Evolutionary conservation across 1,284 basidiomycete genomes (phyloP), one percentile per base, ranked within the genome.

Genomic region (Trametes pubescens): DNA sequence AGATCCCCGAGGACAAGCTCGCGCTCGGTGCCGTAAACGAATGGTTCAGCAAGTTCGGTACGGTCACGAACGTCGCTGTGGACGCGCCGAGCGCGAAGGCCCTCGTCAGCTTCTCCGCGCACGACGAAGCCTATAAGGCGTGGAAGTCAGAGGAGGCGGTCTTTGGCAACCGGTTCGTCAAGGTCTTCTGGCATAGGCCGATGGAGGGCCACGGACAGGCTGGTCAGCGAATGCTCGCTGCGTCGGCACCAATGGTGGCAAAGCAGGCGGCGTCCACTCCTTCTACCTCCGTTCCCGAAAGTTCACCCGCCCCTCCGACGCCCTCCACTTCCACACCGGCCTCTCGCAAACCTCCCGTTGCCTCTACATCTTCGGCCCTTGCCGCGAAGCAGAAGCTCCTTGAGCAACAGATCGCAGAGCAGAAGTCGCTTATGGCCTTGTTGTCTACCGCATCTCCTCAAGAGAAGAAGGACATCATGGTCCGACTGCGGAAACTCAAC

Each of bases 91-190:
- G 84, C 38, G 84, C 83, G 44, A 92, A 94, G 72, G 96, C 96
- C 0, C 80, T 98, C 48, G 92, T 99, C 69, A 94, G 90, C 69
- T 99, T 97, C 76, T 84, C 88, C 21, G 86, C 84, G n/a, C 94
- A 96, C 72, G 86, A 86, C 24, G 92, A 96, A 74, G 96, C 96
- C 0, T 89, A 91, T 71, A 84, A 87, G 24, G 96, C 96, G 0
- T 96, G 96, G 92, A 93, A 92, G 75, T 90, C 89, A 29, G 94
- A 97, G 74, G 95, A 97, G 65, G 95, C 95, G 18, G 91, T 98
- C 29, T 98, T 98, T 74, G 90, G 89, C 18, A 96, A 96, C 71
- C 88, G 96, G 46, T 98, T 98, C 75, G 95, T 98, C 70, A 98
- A 97, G 77, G 84, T 96, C 46, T 92, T 95, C 71, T 96, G 95